phyloP scores from a whole-genome alignment of 2,329 filamentous ascomycete species.

The Ophiostoma triangulosporum region DNA sequence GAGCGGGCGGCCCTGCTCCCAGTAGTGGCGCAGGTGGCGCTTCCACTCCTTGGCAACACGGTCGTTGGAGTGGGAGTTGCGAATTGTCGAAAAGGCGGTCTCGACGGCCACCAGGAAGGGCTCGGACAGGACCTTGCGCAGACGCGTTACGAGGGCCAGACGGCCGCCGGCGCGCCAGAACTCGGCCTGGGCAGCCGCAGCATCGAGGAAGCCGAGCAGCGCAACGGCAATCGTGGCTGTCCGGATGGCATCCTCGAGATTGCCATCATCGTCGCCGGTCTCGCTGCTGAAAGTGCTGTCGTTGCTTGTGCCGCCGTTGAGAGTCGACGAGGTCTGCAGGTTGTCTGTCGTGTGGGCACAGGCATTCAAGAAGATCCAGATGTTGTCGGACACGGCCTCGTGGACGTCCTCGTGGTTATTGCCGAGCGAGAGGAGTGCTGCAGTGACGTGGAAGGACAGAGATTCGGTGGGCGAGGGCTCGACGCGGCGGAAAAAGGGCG shows the following conservation, averaged over 20 bases:
- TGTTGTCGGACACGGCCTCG: constrained; percentile 48
- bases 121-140: constrained; percentile 67
- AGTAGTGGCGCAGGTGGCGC: constrained; percentile 71
- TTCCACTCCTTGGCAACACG: constrained; percentile 71
- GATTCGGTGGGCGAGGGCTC: constrained; percentile 83
- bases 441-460: constrained; percentile 64
- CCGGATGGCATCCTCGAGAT: constrained; percentile 51
- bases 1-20: constrained; percentile 62
- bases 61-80: constrained; percentile 58
- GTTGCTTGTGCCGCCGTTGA: neutral
- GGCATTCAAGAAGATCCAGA: constrained; percentile 59
- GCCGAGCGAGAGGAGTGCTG: constrained; percentile 70
- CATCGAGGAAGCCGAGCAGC: constrained; percentile 80
- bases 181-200: constrained; percentile 59
- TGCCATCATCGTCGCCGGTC: constrained; percentile 42
- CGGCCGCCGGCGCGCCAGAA: constrained; percentile 73
- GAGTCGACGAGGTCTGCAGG: constrained; percentile 25
- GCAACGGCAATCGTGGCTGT: constrained; percentile 70
- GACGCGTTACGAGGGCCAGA: constrained; percentile 54
- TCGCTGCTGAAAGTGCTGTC: constrained; percentile 27
- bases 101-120: constrained; percentile 76
- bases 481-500: constrained; percentile 69
- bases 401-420: constrained; percentile 57
- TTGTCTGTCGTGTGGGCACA: constrained; percentile 50
- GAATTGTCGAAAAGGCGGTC: constrained; percentile 78